Conservation (phyloP, 768 basidiomycete genomes). For the Omphalotus guepiniiformis region DNA sequence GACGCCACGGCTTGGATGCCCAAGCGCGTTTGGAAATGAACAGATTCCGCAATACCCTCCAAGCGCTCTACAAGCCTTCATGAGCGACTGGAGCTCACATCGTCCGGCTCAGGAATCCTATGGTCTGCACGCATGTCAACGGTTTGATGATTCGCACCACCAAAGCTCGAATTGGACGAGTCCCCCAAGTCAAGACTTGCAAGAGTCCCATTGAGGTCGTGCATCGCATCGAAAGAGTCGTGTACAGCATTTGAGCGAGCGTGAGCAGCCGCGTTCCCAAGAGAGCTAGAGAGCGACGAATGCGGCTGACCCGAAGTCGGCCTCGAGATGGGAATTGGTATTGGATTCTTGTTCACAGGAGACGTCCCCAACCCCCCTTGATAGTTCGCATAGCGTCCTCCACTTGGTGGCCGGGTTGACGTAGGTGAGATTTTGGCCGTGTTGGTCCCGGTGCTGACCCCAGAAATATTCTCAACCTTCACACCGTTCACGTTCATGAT, state of each 20-base stretch:
- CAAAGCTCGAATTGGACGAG: neutral
- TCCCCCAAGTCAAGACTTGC: conserved; percentile 56
- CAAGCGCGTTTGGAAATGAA: neutral
- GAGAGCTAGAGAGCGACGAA: neutral
- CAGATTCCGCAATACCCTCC: neutral
- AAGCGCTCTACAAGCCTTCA: neutral
- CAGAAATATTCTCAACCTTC: too few species aligned
- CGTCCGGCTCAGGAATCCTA: conserved; percentile 10
- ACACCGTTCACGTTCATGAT: too few species aligned
- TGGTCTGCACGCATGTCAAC: neutral
- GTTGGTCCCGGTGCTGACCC: conserved; percentile 22
- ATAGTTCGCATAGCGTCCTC: conserved; percentile 32
- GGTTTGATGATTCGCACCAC: conserved; percentile 37
- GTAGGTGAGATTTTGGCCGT: conserved; percentile 38
- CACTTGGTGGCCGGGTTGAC: conserved; percentile 39
- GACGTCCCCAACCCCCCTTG: conserved; percentile 1
- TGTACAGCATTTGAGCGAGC: neutral
- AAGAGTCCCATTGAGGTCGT: conserved; percentile 72
- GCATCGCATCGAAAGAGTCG: conserved; percentile 51
- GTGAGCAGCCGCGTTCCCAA: neutral
- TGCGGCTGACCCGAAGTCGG: conserved; percentile 46
- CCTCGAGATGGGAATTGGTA: conserved; percentile 43
- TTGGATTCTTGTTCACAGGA: conserved; percentile 1
- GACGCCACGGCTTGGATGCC: too few species aligned
- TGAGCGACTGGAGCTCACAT: conserved; percentile 11